A percentile compares a stretch with the other conserved stretches of the same genome.
Evolutionary conservation across 352 stramenopile species (phyloP).

Genomic region (Phytophthora quininea): DNA sequence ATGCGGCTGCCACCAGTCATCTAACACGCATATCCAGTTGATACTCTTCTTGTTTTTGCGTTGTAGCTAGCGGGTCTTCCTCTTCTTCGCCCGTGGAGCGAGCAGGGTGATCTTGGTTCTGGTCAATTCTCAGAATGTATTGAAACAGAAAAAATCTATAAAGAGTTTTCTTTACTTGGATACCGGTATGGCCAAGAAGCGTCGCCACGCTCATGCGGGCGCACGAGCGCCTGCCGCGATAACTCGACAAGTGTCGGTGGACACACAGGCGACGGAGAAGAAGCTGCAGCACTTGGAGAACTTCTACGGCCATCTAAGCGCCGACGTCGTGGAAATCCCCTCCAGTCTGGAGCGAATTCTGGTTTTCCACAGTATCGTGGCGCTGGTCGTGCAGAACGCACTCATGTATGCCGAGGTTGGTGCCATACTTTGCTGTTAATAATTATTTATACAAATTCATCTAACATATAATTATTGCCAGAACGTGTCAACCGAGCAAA

Average conservation of each 20-base stretch:
- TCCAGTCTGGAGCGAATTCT: constrained; percentile 36
- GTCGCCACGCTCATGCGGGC: constrained; percentile 15
- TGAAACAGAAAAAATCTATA: constrained; percentile 12
- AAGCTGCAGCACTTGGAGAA: constrained; percentile 9
- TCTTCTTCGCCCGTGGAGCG: too few species aligned
- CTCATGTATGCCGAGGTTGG: constrained; percentile 53
- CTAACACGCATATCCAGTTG: too few species aligned
- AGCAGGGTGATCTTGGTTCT: too few species aligned
- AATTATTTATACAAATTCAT: neutral
- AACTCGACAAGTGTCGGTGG: constrained; percentile 9
- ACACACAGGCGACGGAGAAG: constrained; percentile 13
- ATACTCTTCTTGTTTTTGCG: too few species aligned
- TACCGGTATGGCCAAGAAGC: constrained; percentile 49
- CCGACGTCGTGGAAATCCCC: constrained; percentile 19
- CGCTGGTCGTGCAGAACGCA: constrained; percentile 41
- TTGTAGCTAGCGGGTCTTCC: too few species aligned
- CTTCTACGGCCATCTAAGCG: constrained; percentile 23
- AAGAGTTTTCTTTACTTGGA: neutral
- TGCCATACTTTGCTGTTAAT: neutral
- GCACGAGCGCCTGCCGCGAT: constrained; percentile 9
- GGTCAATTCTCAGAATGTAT: constrained; percentile 2
- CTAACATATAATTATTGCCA: constrained; percentile 5
- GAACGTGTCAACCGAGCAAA: constrained; percentile 36
- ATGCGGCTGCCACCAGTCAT: too few species aligned
- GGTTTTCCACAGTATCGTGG: constrained; percentile 45